Base-by-base conservation (phyloP, 2,329 filamentous ascomycete genomes). In the Colletotrichum liriopes region DNA sequence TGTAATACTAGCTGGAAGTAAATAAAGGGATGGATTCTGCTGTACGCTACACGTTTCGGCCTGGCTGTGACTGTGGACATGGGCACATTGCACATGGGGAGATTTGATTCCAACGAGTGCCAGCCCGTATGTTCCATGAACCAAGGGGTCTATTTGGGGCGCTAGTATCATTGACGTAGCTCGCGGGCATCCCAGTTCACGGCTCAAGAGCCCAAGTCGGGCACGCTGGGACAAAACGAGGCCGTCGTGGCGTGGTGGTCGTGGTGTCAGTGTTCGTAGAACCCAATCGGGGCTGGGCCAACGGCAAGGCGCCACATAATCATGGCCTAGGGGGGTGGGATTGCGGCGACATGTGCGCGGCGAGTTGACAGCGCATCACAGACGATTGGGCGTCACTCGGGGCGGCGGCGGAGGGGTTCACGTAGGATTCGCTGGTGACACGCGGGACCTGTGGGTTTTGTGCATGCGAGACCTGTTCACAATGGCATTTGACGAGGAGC, bases 251-350 rank as follows among this genome's bases (percentile, higher is more conserved):
- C 43, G n/a, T n/a, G n/a, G 26, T 29, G 23, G 12, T 23, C 14
- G 20, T 35, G 67, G 16, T 56, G 59, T 43, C 16, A 49, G 37
- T 18, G 45, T 59, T 23, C 11, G 32, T 39, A 4, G 49, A 20
- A 18, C 26, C 16, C 49, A 23, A 11, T 20, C 14, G 26, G 5
- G 26, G 6, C 12, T 6, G 35, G 37, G 37, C 67, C 71, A 73
- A 73, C 67, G 29, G 62, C 37, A 62, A 66, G 49, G 61, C 47
- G 67, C 71, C 71, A 73, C 71, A 71, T 72, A 23, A 16, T 4
- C 52, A 32, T 35, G 37, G 37, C 55, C 39, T 32, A 26, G 29
- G 67, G 51, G 37, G 29, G 37, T 43, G n/a, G 67, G 61, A 35
- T n/a, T 62, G 56, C 49, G 39, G 45, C 66, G 45, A 70, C 61